Evolutionary conservation across 2,329 filamentous ascomycete species (phyloP).

Genomic region (Magnaporthales sp.): DNA sequence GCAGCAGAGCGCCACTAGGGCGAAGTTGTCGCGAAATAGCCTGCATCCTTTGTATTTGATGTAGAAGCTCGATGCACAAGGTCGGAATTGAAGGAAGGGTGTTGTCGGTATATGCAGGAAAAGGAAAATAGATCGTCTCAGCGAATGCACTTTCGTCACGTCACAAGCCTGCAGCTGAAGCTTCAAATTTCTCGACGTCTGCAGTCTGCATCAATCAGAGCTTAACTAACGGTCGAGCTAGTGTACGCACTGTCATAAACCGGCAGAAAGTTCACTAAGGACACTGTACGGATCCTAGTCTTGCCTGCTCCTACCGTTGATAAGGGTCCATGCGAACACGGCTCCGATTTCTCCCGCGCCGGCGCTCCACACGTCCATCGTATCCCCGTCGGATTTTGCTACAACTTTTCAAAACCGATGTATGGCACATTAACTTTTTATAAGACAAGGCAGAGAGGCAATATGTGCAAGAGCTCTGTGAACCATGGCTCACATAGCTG

Average conservation of each 20-base stretch:
- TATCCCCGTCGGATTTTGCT: not conserved
- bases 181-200: conserved; percentile 9
- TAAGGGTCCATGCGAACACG: not conserved
- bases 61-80: not conserved
- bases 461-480: too few relatives aligned
- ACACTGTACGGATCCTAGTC: not conserved
- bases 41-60: conserved; percentile 57
- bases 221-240: not conserved
- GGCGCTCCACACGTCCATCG: not conserved
- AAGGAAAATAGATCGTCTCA: conserved; percentile 2
- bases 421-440: not conserved
- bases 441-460: not conserved
- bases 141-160: conserved; percentile 1
- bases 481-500: too few relatives aligned
- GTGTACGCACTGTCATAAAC: not conserved
- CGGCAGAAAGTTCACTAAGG: not conserved
- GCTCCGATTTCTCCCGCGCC: not conserved
- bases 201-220: not conserved
- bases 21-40: conserved; percentile 64
- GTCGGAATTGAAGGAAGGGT: not conserved
- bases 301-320: not conserved
- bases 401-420: not conserved
- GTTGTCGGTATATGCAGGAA: conserved; percentile 4
- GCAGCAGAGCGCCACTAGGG: conserved; percentile 61
- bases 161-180: conserved; percentile 1